Evolutionary conservation across 192 early-diverging fungal genomes (phyloP).

Genomic region (Umbelopsis sp.): DNA sequence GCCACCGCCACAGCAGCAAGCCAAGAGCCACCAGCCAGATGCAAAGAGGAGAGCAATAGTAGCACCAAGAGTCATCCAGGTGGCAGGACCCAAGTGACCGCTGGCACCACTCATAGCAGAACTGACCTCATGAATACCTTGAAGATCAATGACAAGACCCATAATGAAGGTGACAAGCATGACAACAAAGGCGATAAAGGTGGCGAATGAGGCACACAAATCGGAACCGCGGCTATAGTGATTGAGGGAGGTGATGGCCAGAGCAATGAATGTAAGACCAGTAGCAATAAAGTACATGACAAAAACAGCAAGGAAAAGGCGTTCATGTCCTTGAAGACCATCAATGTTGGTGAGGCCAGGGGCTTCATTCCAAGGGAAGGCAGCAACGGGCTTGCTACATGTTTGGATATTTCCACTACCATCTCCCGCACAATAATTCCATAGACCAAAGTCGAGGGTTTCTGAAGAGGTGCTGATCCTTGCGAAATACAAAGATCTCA

Average conservation of each 20-base stretch:
- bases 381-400: slow-evolving; percentile 27
- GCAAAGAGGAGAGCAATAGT: slow-evolving; percentile 25
- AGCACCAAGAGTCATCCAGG: slow-evolving; percentile 37
- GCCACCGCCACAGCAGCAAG: slow-evolving; percentile 32
- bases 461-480: background rate
- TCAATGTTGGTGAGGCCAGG: background rate
- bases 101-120: background rate
- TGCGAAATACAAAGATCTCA: slow-evolving; percentile 29
- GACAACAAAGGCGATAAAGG: slow-evolving; percentile 34
- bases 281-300: slow-evolving; percentile 35
- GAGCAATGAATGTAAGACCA: slow-evolving; percentile 29
- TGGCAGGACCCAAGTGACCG: slow-evolving; percentile 29
- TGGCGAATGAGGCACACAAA: slow-evolving; percentile 30
- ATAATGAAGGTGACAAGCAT: slow-evolving; percentile 37
- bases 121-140: slow-evolving; percentile 30
- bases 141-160: slow-evolving; percentile 28
- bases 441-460: slow-evolving; percentile 29
- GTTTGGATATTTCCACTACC: background rate
- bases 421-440: slow-evolving; percentile 29
- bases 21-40: slow-evolving; percentile 31
- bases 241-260: slow-evolving; percentile 29
- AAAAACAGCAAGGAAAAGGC: slow-evolving; percentile 30
- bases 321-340: slow-evolving; percentile 14
- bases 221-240: slow-evolving; percentile 32
- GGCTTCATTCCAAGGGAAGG: slow-evolving; percentile 30